Evolutionary conservation across 768 basidiomycete species (phyloP), one percentile per base, ranked within the genome.

Genomic region (Zangia roseola): DNA sequence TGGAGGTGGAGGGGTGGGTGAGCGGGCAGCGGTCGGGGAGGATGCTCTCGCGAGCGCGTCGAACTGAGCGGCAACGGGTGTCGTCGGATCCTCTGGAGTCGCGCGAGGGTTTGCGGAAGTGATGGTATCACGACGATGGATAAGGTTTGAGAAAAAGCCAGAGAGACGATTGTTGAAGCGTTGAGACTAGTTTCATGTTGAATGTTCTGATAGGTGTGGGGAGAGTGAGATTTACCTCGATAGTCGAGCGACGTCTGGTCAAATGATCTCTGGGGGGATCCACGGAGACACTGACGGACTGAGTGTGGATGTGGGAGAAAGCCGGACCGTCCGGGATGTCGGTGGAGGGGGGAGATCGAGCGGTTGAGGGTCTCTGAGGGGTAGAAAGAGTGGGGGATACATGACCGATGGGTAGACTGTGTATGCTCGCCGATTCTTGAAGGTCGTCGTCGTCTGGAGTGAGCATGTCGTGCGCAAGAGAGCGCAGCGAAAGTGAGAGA

Each of bases 121-220:
- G 13, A 67, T 55, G 34, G 67, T 69, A 45, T 90, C 86, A 41
- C 86, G 78, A 47, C 89, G 81, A 61, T 86, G 82, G 6, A 92
- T 87, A 49, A 92, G 75, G 58, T 80, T 82, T 14, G 80, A 84
- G 64, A 91, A 83, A 69, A 92, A 92, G n/a, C 90, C 90, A 21
- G 91, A 92, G 25, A 92, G 74, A 24, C 90, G 78, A 62, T 84
- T 89, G 23, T 84, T 76, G 33, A 84, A 71, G 48, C 88, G 83
- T 50, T 69, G 67, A 78, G 84, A 63, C 57, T 59, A 60, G 40
- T 47, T 30, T 31, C 14, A 47, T 41, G 19, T 9, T 53, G 16
- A 55, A 52, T 44, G 41, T 40, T 37, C 45, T 43, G 47, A 45
- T 35, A 40, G 41, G 40, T 13, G 39, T 30, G 24, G 23, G 39